These are phyloP conservation scores for Ogataea populi-albae DNA, from an alignment of 805 yeast species.

Conservation along the genomic window DNA sequence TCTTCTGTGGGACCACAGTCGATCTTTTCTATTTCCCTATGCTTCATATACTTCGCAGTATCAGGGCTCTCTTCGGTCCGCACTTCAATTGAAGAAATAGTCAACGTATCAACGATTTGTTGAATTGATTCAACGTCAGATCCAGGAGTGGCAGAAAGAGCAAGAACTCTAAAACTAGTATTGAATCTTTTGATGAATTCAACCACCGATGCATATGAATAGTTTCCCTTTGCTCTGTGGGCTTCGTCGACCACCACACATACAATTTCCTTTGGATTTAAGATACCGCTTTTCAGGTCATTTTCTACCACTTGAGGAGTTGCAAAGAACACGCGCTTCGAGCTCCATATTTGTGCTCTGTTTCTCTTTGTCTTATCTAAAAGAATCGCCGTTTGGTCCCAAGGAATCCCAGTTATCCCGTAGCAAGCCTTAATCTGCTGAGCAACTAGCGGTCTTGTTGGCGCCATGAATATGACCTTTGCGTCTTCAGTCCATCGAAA, in stretches of 20 bases:
- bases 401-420: slow-evolving; percentile 79
- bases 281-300: slow-evolving; percentile 70
- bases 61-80: slow-evolving; percentile 84
- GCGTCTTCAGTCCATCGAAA: slow-evolving; percentile 78
- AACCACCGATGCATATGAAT: slow-evolving; percentile 85
- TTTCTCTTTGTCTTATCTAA: slow-evolving; percentile 51
- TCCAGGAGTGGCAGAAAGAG: slow-evolving; percentile 96
- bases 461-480: slow-evolving; percentile 92
- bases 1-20: slow-evolving; percentile 53
- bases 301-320: slow-evolving; percentile 97
- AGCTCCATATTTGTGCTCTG: slow-evolving; percentile 74
- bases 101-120: slow-evolving; percentile 69
- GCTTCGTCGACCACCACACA: slow-evolving; percentile 93
- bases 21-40: slow-evolving; percentile 57
- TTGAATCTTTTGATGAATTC: slow-evolving; percentile 59
- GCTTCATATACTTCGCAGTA: slow-evolving; percentile 73
- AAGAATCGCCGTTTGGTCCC: slow-evolving; percentile 73
- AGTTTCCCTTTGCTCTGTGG: slow-evolving; percentile 87
- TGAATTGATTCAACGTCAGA: slow-evolving; percentile 85
- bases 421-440: slow-evolving; percentile 95
- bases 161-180: slow-evolving; percentile 69
- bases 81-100: slow-evolving; percentile 75
- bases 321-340: slow-evolving; percentile 79
- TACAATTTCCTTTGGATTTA: slow-evolving; percentile 72
- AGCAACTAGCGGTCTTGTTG: slow-evolving; percentile 92